phyloP scores from a whole-genome alignment of 2,329 filamentous ascomycete genomes.

The Ascochyta koolunga region DNA sequence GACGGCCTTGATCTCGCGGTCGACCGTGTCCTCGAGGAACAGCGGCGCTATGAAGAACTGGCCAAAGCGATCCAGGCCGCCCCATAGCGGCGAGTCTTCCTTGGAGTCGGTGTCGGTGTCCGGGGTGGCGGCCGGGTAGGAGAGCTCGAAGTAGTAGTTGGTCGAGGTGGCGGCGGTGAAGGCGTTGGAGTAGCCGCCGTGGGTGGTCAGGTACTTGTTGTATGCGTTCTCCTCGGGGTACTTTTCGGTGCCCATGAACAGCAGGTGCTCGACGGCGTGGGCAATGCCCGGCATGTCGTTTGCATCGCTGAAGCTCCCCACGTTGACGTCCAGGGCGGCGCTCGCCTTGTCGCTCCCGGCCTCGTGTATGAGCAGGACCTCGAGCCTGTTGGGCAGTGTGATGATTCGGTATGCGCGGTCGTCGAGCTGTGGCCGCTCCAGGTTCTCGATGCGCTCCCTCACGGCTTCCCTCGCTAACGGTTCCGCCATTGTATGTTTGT shows the following conservation, averaged over 20 bases:
- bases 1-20: constrained; percentile 85
- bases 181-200: constrained; percentile 92
- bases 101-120: constrained; percentile 44
- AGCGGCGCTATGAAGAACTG: constrained; percentile 92
- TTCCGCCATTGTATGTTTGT: constrained; percentile 35
- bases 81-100: constrained; percentile 69
- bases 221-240: constrained; percentile 83
- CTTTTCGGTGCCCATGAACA: constrained; percentile 99
- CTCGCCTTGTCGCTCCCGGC: constrained; percentile 95
- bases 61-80: constrained; percentile 86
- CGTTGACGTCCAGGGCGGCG: constrained; percentile 92
- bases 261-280: constrained; percentile 91
- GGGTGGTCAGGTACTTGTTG: constrained; percentile 85
- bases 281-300: constrained; percentile 92
- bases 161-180: constrained; percentile 93
- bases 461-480: constrained; percentile 30
- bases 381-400: constrained; percentile 81
- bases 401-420: constrained; percentile 88
- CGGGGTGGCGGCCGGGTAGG: constrained; percentile 64
- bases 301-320: constrained; percentile 92
- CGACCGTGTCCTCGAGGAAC: constrained; percentile 82
- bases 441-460: constrained; percentile 58
- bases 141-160: constrained; percentile 97
- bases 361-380: constrained; percentile 92
- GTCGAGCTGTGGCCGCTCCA: constrained; percentile 86